These are phyloP conservation scores for Salix exigua DNA, from an alignment of 345 rosid species.

Conservation along the genomic window DNA sequence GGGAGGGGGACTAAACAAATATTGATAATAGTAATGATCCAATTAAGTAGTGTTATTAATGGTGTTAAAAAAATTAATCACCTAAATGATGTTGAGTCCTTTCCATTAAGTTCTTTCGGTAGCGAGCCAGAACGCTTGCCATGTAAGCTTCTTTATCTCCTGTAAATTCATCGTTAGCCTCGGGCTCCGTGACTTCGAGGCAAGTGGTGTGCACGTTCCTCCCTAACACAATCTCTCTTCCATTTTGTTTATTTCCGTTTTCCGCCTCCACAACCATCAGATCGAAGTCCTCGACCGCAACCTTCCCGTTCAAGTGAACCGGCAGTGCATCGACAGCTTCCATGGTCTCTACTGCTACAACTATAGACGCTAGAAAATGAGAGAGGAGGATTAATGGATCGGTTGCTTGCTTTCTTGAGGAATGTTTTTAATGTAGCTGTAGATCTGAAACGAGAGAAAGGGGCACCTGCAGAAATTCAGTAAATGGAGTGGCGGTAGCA, in stretches of 20 bases:
- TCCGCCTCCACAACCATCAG: constrained; percentile 26
- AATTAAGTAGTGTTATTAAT: background rate
- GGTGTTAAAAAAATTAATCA: background rate
- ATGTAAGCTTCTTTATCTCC: constrained; percentile 93
- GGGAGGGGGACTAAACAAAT: background rate
- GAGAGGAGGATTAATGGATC: background rate
- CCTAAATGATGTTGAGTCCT: constrained; percentile 83
- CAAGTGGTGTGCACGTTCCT: constrained; percentile 76
- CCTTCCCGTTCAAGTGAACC: background rate
- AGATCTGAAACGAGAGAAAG: background rate
- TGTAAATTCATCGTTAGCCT: constrained; percentile 73
- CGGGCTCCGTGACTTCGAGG: constrained; percentile 86
- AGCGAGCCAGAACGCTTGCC: constrained; percentile 91
- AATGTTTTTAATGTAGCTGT: background rate
- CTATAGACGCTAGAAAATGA: background rate
- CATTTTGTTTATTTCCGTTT: constrained; percentile 17
- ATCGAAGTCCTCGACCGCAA: constrained; percentile 20
- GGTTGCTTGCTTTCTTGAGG: background rate
- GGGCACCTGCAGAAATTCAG: background rate
- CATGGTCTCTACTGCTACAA: background rate
- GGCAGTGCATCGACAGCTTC: background rate
- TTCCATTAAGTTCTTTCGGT: constrained; percentile 67
- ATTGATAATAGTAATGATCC: background rate
- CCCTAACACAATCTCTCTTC: constrained; percentile 73
- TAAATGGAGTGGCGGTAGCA: background rate